Conservation (phyloP, 345 rosid species). For the Carallia brachiata region DNA sequence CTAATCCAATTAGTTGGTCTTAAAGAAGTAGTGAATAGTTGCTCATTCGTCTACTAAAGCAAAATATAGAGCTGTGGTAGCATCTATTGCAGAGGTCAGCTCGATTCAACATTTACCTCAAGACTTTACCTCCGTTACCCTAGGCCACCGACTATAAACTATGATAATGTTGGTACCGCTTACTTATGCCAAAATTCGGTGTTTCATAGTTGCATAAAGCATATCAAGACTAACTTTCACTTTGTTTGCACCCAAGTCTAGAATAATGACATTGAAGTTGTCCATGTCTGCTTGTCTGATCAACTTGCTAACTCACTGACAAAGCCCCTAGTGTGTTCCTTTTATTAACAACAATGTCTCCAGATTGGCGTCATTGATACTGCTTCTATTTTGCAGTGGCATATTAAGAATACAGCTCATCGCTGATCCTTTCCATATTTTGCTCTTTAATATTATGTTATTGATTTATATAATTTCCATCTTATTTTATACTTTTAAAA, state of each 20-base stretch:
- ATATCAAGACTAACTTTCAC: not conserved
- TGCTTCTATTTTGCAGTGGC: not conserved
- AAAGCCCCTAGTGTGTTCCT: not conserved
- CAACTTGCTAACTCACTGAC: not conserved
- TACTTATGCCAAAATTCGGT: not conserved
- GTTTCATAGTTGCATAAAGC: not conserved
- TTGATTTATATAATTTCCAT: too few species aligned
- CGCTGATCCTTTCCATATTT: too few species aligned
- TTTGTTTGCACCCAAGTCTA: not conserved
- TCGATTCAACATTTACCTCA: too few species aligned
- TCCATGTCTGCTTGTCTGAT: not conserved
- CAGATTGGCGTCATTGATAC: not conserved
- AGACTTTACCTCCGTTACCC: not conserved
- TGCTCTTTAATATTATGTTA: too few species aligned
- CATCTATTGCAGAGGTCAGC: not conserved
- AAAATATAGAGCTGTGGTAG: not conserved
- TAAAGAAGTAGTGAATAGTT: too few species aligned
- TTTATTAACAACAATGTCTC: not conserved
- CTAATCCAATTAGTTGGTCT: not conserved
- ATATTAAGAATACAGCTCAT: not conserved
- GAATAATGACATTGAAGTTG: not conserved
- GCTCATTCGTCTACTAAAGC: not conserved
- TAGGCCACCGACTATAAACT: too few species aligned
- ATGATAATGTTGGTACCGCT: not conserved
- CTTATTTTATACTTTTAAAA: too few species aligned